A percentile compares a stretch with the other conserved stretches of the same genome.
phyloP scores from a whole-genome alignment of 306 rosid genomes.

The Rosa chinensis region DNA sequence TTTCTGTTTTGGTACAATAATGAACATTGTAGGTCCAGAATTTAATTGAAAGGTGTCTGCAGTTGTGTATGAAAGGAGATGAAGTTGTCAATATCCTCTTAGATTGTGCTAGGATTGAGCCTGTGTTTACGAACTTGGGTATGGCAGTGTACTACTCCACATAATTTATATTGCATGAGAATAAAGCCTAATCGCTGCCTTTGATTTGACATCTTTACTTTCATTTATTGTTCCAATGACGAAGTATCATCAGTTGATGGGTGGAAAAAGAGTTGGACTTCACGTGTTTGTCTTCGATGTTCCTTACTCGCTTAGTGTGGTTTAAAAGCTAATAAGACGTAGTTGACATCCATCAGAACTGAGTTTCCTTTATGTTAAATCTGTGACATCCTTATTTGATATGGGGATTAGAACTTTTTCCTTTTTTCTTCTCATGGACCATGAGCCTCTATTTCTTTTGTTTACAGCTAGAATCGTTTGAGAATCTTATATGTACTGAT shows the following conservation, averaged over 20 bases:
- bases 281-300: background rate
- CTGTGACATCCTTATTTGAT: background rate
- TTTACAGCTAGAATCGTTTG: background rate
- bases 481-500: background rate
- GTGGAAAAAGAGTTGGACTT: background rate
- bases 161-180: slow-evolving; percentile 6
- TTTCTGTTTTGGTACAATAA: background rate
- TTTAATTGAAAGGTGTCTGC: slow-evolving; percentile 28
- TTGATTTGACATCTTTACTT: background rate
- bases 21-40: slow-evolving; percentile 22
- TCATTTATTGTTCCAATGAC: background rate
- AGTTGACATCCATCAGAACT: background rate
- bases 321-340: background rate
- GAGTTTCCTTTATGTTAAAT: background rate
- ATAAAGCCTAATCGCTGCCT: background rate
- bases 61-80: slow-evolving; percentile 10
- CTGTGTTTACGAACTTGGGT: slow-evolving; percentile 21
- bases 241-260: background rate
- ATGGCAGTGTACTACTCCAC: background rate
- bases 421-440: background rate
- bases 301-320: background rate
- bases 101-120: slow-evolving; percentile 17
- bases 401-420: background rate
- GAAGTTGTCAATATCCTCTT: slow-evolving; percentile 12
- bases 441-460: background rate